Evolutionary conservation across 2,329 filamentous ascomycete species (phyloP).

Genomic region (Fusarium incarnatum): DNA sequence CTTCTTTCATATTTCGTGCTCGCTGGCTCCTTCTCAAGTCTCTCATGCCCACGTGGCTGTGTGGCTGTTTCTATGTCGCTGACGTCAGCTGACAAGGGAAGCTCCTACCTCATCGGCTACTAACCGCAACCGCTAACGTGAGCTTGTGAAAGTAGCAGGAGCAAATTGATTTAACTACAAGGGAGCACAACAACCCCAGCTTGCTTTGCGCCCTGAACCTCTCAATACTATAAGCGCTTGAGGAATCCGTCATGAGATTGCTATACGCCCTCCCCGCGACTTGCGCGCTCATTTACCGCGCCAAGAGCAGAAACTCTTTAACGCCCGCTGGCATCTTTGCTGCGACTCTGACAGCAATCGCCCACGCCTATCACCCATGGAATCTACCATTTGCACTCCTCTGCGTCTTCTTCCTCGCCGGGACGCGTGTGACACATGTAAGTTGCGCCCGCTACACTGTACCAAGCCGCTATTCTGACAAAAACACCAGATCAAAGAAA

Average conservation of each 20-base stretch:
- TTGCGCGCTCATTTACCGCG: constrained; percentile 71
- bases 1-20: not conserved
- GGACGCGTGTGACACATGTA: constrained; percentile 86
- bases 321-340: constrained; percentile 80
- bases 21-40: not conserved
- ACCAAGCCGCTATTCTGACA: constrained; percentile 28
- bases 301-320: constrained; percentile 78
- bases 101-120: constrained; percentile 13
- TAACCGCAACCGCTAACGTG: constrained; percentile 9
- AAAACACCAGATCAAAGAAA: constrained; percentile 78
- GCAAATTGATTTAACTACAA: constrained; percentile 11
- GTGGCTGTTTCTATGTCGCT: constrained; percentile 14
- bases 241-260: constrained; percentile 62
- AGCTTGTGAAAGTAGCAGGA: constrained; percentile 10
- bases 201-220: constrained; percentile 8
- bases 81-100: constrained; percentile 39
- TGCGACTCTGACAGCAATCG: constrained; percentile 77
- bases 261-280: constrained; percentile 69
- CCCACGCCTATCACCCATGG: constrained; percentile 94
- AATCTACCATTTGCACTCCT: constrained; percentile 89
- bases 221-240: constrained; percentile 14
- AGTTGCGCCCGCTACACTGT: constrained; percentile 6
- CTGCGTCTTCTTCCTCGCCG: constrained; percentile 86
- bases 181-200: constrained; percentile 11
- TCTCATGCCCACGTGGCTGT: not conserved